phyloP scores from a whole-genome alignment of 140 eudicot genomes.

The Bidens hawaiensis region DNA sequence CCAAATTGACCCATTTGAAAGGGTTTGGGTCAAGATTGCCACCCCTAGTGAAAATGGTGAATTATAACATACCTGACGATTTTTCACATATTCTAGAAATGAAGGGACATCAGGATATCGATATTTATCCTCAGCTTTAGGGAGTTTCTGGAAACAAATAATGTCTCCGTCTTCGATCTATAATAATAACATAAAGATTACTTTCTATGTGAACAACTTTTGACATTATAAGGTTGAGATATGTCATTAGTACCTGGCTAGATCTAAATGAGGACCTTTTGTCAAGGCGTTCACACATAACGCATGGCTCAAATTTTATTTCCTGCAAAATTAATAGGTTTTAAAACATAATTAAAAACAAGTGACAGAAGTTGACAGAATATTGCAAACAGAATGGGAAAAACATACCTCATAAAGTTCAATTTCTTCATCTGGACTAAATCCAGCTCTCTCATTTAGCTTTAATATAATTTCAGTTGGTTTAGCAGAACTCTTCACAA shows the following conservation, averaged over 20 bases:
- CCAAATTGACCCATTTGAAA: too few relatives aligned
- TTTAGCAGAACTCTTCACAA: conserved; percentile 35
- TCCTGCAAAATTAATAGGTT: conserved; percentile 37
- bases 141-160: conserved; percentile 62
- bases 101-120: conserved; percentile 80
- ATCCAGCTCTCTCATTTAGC: conserved; percentile 46
- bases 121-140: conserved; percentile 33
- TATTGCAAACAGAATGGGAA: background rate
- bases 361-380: background rate
- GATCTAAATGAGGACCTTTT: conserved; percentile 47
- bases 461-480: conserved; percentile 31
- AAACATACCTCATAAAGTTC: conserved; percentile 67
- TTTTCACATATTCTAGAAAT: conserved; percentile 67
- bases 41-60: too few relatives aligned
- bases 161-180: conserved; percentile 93
- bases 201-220: background rate
- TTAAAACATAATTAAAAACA: conserved; percentile 3
- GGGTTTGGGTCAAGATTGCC: too few relatives aligned
- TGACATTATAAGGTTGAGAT: background rate
- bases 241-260: conserved; percentile 67
- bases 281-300: conserved; percentile 76
- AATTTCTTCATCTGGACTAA: conserved; percentile 61
- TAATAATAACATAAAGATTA: background rate
- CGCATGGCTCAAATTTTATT: conserved; percentile 61
- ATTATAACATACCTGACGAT: conserved; percentile 51